Percentiles rank a stretch among this genome's conserved stretches.
These are phyloP conservation scores for Gautieria morchelliformis DNA, from an alignment of 768 basidiomycete species.

Conservation along the genomic window DNA sequence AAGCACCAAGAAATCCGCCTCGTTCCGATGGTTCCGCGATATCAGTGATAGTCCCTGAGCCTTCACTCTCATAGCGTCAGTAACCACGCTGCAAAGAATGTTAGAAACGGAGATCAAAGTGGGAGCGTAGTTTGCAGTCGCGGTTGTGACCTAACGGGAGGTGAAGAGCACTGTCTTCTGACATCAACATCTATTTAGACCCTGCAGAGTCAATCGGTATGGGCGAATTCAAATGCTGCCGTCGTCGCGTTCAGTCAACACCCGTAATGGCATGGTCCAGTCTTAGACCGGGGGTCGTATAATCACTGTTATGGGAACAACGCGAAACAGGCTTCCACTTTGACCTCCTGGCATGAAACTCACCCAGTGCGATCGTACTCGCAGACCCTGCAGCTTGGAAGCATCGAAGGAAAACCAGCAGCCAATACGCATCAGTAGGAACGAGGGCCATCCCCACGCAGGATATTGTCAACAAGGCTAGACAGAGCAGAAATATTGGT, in stretches of 20 bases:
- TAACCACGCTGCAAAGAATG: not conserved
- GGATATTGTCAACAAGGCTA: conserved; percentile 51
- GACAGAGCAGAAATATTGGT: conserved; percentile 51
- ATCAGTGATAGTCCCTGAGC: conserved; percentile 72
- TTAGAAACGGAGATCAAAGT: not conserved
- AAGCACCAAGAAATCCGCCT: conserved; percentile 65
- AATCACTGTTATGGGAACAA: not conserved
- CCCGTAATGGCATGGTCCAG: too few relatives aligned
- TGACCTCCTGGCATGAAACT: conserved; percentile 5
- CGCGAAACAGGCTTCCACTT: not conserved
- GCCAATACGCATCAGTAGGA: conserved; percentile 60
- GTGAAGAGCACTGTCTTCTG: too few relatives aligned
- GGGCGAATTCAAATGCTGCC: too few relatives aligned
- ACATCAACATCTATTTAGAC: too few relatives aligned
- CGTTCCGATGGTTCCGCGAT: conserved; percentile 65
- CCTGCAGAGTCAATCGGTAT: too few relatives aligned
- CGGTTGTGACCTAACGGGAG: too few relatives aligned
- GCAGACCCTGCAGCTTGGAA: conserved; percentile 74
- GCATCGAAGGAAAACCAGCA: conserved; percentile 70
- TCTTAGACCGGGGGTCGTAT: not conserved
- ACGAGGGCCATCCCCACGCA: conserved; percentile 54
- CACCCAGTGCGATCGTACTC: conserved; percentile 67
- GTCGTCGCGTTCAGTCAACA: too few relatives aligned
- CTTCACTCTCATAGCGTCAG: conserved; percentile 20
- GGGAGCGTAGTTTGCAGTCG: not conserved